Percentiles rank a stretch among this genome's conserved stretches.
Conservation (phyloP, 2,329 filamentous ascomycete genomes). For the Alternaria conjuncta region DNA sequence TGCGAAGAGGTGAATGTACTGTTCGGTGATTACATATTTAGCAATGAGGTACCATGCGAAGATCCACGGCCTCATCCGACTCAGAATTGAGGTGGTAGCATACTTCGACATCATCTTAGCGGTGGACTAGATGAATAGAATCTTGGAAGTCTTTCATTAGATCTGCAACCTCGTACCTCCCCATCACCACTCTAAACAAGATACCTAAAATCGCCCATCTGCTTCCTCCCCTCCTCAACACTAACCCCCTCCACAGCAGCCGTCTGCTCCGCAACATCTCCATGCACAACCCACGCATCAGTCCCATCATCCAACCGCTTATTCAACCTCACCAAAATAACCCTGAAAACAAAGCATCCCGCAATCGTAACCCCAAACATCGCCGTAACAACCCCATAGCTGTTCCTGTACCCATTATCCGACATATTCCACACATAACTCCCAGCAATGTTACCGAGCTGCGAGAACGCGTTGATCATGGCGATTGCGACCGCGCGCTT, state of each 20-base stretch:
- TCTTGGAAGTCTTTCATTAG: background rate
- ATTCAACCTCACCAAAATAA: slow-evolving; percentile 37
- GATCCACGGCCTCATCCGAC: background rate
- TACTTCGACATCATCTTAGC: background rate
- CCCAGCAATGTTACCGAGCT: slow-evolving; percentile 56
- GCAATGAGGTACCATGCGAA: background rate
- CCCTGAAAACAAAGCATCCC: slow-evolving; percentile 52
- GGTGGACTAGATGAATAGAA: background rate
- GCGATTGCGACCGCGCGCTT: slow-evolving; percentile 68
- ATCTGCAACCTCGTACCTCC: background rate
- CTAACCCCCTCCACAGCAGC: slow-evolving; percentile 35
- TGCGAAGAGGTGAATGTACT: background rate
- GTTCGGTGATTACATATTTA: background rate
- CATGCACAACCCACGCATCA: slow-evolving; percentile 34
- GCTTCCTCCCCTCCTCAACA: slow-evolving; percentile 36
- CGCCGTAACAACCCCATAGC: slow-evolving; percentile 68
- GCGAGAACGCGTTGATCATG: slow-evolving; percentile 61
- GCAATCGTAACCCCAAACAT: slow-evolving; percentile 68
- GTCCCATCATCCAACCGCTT: slow-evolving; percentile 42
- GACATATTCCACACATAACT: slow-evolving; percentile 68
- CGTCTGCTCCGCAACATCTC: slow-evolving; percentile 40
- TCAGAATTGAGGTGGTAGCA: background rate
- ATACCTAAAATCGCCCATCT: slow-evolving; percentile 43
- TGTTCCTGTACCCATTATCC: slow-evolving; percentile 67
- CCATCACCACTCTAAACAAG: slow-evolving; percentile 23